A percentile compares a stretch with the other conserved stretches of the same genome.
phyloP scores from a whole-genome alignment of 2,329 filamentous ascomycete genomes.

The Leptosphaerulina australis region DNA sequence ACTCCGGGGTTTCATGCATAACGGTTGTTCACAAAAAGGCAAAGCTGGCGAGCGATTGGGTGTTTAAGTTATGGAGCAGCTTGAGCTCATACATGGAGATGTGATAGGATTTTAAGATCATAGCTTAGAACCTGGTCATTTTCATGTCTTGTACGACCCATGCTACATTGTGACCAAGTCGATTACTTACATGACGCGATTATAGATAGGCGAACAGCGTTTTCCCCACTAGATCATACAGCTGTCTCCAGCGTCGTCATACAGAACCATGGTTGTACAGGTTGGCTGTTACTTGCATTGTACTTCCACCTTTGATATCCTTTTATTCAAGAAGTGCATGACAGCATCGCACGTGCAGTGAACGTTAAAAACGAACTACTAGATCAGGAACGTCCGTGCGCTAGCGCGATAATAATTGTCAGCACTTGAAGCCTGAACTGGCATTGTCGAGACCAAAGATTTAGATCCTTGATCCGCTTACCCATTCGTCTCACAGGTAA shows the following conservation, averaged over 20 bases:
- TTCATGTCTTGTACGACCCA: slow-evolving; percentile 30
- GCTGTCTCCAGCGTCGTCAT: not conserved
- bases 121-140: slow-evolving; percentile 50
- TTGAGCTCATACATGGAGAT: slow-evolving; percentile 42
- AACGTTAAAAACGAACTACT: not conserved
- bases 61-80: slow-evolving; percentile 46
- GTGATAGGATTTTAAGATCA: slow-evolving; percentile 47
- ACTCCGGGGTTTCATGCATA: slow-evolving; percentile 42
- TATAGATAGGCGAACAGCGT: not conserved
- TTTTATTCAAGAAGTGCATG: not conserved
- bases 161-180: slow-evolving; percentile 3
- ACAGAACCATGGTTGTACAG: not conserved
- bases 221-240: not conserved
- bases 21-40: slow-evolving; percentile 50
- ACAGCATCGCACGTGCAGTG: not conserved
- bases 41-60: slow-evolving; percentile 46
- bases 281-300: not conserved
- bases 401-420: slow-evolving; percentile 10
- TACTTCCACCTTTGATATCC: no score
- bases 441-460: not conserved
- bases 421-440: not conserved
- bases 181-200: slow-evolving; percentile 12
- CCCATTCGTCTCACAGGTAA: not conserved
- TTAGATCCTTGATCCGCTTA: not conserved
- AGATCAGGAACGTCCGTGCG: slow-evolving; percentile 6